Evolutionary conservation across 805 yeast species (phyloP).

Genomic region (Pichia nanzhaoensis): DNA sequence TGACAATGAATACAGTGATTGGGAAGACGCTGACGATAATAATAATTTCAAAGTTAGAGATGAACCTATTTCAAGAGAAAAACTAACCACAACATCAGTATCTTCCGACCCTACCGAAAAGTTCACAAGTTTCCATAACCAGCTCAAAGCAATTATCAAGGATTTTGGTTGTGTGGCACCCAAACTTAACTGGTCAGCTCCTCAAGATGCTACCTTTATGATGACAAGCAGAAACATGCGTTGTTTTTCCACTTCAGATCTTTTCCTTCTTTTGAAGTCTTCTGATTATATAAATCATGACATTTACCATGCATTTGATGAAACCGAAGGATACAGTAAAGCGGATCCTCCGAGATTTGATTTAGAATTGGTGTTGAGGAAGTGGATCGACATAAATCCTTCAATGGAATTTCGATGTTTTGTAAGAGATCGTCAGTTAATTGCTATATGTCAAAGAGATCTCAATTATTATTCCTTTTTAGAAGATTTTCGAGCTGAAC

Average conservation of each 20-base stretch:
- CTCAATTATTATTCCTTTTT: conserved; percentile 74
- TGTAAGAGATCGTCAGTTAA: conserved; percentile 52
- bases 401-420: conserved; percentile 89
- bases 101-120: conserved; percentile 37
- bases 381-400: conserved; percentile 82
- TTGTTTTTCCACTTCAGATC: conserved; percentile 65
- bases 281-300: conserved; percentile 88
- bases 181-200: conserved; percentile 95
- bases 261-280: conserved; percentile 75
- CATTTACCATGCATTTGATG: conserved; percentile 60
- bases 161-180: conserved; percentile 66
- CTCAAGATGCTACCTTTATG: conserved; percentile 93
- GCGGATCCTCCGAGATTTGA: conserved; percentile 28
- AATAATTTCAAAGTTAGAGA: neutral
- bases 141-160: conserved; percentile 40
- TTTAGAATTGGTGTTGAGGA: conserved; percentile 66
- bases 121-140: conserved; percentile 56
- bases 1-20: conserved; percentile 67
- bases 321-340: conserved; percentile 24
- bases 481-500: conserved; percentile 39
- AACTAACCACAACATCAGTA: neutral
- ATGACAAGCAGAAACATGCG: conserved; percentile 66
- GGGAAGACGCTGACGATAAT: conserved; percentile 44
- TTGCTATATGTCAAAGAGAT: conserved; percentile 83
- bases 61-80: neutral